These are phyloP conservation scores for Jamesozyma hellenica DNA, from an alignment of 805 yeast species.

Conservation along the genomic window DNA sequence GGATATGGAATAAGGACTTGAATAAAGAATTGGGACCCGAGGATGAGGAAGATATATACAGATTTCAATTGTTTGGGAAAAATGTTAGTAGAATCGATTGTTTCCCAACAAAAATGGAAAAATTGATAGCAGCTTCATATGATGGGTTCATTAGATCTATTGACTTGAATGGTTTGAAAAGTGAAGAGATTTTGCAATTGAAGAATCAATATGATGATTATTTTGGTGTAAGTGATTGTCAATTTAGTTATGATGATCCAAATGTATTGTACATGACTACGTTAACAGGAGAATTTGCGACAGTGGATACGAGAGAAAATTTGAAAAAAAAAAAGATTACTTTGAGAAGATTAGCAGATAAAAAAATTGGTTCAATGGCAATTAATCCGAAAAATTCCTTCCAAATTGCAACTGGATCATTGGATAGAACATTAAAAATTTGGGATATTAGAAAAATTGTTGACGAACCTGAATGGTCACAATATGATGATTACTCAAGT, in stretches of 20 bases:
- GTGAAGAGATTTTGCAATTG: constrained; percentile 51
- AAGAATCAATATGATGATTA: constrained; percentile 45
- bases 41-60: constrained; percentile 40
- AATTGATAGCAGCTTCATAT: constrained; percentile 64
- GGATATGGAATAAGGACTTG: constrained; percentile 64
- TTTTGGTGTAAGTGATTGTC: constrained; percentile 68
- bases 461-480: constrained; percentile 45
- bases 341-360: constrained; percentile 64
- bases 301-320: constrained; percentile 56
- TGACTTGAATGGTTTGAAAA: constrained; percentile 52
- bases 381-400: constrained; percentile 58
- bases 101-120: constrained; percentile 39
- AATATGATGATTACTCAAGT: constrained; percentile 36
- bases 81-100: constrained; percentile 57
- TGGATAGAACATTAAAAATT: constrained; percentile 72
- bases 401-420: constrained; percentile 77
- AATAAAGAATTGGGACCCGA: constrained; percentile 16
- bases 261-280: constrained; percentile 66
- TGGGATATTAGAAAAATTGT: constrained; percentile 72
- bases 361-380: constrained; percentile 84
- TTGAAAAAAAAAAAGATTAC: constrained; percentile 9
- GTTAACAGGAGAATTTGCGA: constrained; percentile 66
- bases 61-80: constrained; percentile 66
- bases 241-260: constrained; percentile 38
- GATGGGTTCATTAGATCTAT: constrained; percentile 77